Evolutionary conservation across 2,329 filamentous ascomycete genomes (phyloP).

Genomic region (Aspergillus cejpii): DNA sequence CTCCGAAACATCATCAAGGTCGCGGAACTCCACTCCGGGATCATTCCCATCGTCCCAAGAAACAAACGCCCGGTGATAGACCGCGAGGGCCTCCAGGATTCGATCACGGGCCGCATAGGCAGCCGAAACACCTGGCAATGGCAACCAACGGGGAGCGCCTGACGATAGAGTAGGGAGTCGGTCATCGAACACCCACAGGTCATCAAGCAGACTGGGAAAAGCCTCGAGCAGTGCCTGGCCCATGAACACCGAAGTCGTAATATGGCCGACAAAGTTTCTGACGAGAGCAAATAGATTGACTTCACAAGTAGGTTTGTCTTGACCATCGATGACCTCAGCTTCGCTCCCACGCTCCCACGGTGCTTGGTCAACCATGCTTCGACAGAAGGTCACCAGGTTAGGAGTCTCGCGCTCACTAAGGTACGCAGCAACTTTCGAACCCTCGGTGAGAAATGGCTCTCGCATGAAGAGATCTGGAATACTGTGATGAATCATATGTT

Average conservation of each 20-base stretch:
- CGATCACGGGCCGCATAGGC: slow-evolving; percentile 45
- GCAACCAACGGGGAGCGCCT: slow-evolving; percentile 52
- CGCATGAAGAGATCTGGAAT: slow-evolving; percentile 39
- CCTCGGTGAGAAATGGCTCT: slow-evolving; percentile 42
- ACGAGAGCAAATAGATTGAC: slow-evolving; percentile 48
- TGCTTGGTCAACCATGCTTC: slow-evolving; percentile 55
- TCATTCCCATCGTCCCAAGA: slow-evolving; percentile 39
- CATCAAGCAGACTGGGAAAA: slow-evolving; percentile 48
- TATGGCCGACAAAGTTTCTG: slow-evolving; percentile 51
- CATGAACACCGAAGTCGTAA: slow-evolving; percentile 45
- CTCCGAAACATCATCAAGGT: slow-evolving; percentile 46
- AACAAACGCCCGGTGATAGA: slow-evolving; percentile 41
- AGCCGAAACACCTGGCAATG: slow-evolving; percentile 45
- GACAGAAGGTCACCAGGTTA: slow-evolving; percentile 54
- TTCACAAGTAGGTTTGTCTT: slow-evolving; percentile 44
- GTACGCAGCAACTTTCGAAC: slow-evolving; percentile 34
- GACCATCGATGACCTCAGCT: slow-evolving; percentile 38
- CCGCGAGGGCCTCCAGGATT: slow-evolving; percentile 37
- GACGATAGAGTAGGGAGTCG: slow-evolving; percentile 50
- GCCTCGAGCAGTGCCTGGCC: slow-evolving; percentile 48
- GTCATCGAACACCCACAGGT: slow-evolving; percentile 51
- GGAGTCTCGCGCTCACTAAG: slow-evolving; percentile 44
- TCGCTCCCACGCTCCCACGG: slow-evolving; percentile 54
- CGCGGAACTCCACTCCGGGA: slow-evolving; percentile 40
- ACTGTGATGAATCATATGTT: slow-evolving; percentile 37